Evolutionary conservation across 306 rosid species (phyloP), one percentile per base, ranked within the genome.

Genomic region (Trifolium dubium): DNA sequence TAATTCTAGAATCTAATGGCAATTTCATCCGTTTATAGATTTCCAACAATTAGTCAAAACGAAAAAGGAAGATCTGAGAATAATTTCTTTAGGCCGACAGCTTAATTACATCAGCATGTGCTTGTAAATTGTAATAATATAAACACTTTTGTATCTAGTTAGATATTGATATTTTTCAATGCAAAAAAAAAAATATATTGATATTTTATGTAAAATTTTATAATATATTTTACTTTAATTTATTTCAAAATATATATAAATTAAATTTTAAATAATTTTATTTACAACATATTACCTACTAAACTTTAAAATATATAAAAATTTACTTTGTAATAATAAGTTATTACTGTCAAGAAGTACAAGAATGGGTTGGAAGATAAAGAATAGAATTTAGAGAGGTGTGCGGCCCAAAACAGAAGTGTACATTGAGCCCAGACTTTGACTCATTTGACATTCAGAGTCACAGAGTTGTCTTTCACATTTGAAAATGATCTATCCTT

Each of bases 361-460:
- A 39, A 61, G 23, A 32, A 29, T 66, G 10, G 7, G 39, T n/a
- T 63, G 46, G 47, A 34, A 15, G 46, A 65, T 66, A 28, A 43
- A 43, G 55, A 41, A 41, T 66, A 28, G 18, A 66, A 41, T 65
- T 18, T 40, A 64, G 34, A 41, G 50, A 65, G 54, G 1, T 66
- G 19, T 66, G 71, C 71, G 56, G 71, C 56, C 23, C 6, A 43
- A 39, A 66, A 11, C 54, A 41, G 18, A 65, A 37, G 19, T 37
- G 6, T 11, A 2, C 29, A 18, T 19, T 10, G 13, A 28, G 8
- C 9, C 5, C 13, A 63, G 14, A 37, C 13, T 63, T 63, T 63
- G 28, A 63, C 30, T 63, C 4, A 15, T 63, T 69, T 69, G 62
- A 51, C 6, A 55, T 51, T 28, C 12, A n/a, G 9, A 68, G 15